Evolutionary conservation across 1,284 basidiomycete genomes (phyloP), one percentile per base, ranked within the genome.

Genomic region (Fomes fomentarius): DNA sequence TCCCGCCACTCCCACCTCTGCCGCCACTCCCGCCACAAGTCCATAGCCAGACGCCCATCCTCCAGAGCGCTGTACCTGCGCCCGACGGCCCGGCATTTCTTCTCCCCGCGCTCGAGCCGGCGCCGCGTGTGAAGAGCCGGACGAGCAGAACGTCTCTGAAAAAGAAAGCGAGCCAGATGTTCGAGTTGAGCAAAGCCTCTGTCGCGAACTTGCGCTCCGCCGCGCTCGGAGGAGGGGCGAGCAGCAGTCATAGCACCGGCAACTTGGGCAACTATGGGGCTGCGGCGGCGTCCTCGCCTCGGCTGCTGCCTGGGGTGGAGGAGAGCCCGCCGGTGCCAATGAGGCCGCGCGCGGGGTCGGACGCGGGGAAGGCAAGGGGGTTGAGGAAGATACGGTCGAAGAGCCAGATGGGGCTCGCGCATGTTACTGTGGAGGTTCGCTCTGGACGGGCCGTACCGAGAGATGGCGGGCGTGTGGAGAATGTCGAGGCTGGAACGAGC

Each of bases 81-180:
- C 37, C 40, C n/a, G 31, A 43, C 17, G 47, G 37, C 8, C 41
- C 10, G 15, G 12, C 52, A 9, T 15, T 43, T 30, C 60, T 61
- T 7, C 51, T 61, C 4, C 60, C 60, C 12, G 60, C 60, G 34
- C 47, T 61, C 15, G 60, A 61, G 53, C 53, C 56, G 3, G 53
- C 41, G 31, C 38, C 50, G 4, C 49, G 41, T 12, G 15, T 45
- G 14, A 53, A 47, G 38, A 37, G 54, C 17, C 51, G 54, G n/a
- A 37, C 56, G 33, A 61, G 56, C 44, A 49, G 54, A 26, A 53
- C 53, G 42, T 55, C 56, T 10, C 49, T 61, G 11, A 40, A 52
- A 48, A 58, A 61, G 56, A 61, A 61, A 46, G 59, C 59, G 34
- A 61, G 59, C 39, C 59, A 61, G 50, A 52, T 61, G 17, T 61